Percentiles rank a stretch among this genome's conserved stretches.
phyloP scores from a whole-genome alignment of 306 rosid genomes.

The Prunus salicina region DNA sequence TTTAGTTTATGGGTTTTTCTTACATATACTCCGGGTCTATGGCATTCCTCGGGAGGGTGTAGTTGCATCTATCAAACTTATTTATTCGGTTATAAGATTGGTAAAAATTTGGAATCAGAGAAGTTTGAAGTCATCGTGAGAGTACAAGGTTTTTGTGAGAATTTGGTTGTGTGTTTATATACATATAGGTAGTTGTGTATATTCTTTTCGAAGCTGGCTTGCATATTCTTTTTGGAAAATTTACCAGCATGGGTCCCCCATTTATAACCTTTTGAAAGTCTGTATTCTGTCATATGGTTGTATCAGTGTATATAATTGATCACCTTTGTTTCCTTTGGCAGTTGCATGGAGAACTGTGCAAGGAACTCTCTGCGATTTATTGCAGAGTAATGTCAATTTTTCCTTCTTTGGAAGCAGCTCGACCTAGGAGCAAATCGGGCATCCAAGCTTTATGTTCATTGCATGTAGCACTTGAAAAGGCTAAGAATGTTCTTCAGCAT shows the following conservation, averaged over 20 bases:
- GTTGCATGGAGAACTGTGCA: conserved; percentile 96
- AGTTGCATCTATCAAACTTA: no score
- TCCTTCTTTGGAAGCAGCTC: conserved; percentile 94
- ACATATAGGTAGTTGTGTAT: neutral
- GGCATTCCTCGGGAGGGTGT: neutral
- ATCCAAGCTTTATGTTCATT: conserved; percentile 92
- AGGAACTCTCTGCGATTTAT: conserved; percentile 71
- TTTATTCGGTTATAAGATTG: no score
- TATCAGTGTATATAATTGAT: neutral
- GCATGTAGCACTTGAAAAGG: conserved; percentile 90
- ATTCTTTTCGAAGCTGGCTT: neutral
- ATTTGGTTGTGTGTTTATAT: neutral
- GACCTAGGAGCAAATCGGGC: conserved; percentile 95
- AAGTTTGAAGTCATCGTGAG: neutral
- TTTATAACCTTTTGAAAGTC: neutral
- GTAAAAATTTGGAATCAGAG: neutral
- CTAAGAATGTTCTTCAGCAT: conserved; percentile 84
- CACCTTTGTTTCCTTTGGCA: conserved; percentile 34
- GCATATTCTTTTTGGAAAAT: neutral
- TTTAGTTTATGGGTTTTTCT: neutral
- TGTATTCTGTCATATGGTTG: neutral
- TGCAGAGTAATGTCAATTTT: conserved; percentile 73
- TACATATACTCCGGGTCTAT: neutral
- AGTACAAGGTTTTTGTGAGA: neutral
- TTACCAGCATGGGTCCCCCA: neutral